Evolutionary conservation across 345 rosid species (phyloP), one percentile per base, ranked within the genome.

Genomic region (Clausena lansium): DNA sequence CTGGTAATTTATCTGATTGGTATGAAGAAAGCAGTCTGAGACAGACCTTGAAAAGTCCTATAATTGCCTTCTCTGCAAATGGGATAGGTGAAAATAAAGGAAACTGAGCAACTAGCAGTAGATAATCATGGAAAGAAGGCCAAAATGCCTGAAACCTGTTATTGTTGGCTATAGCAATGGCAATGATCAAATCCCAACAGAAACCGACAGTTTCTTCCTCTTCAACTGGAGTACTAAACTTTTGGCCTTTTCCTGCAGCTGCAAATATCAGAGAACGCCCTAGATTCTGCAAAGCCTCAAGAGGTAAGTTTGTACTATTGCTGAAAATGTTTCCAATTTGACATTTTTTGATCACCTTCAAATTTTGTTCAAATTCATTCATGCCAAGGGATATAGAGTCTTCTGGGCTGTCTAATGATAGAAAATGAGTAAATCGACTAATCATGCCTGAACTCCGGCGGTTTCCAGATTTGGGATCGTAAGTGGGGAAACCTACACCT

Each of bases 161-260:
- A 63, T 87, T 76, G 79, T 94, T 94, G 45, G 90, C 82, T 52
- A 87, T 66, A 0, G 93, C 54, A 73, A 92, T 80, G 36, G 83
- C 77, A 19, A 74, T 82, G 72, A 94, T 80, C 67, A 96, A 78
- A 72, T 94, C 99, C 98, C 98, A 96, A 50, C 95, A 89, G 78
- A 96, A 92, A 1, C 84, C 90, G 1, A 91, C 91, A 0, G 98
- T 88, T 77, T 92, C 99, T 86, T 94, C 98, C 50, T 94, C 99
- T 75, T 96, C 99, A 28, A 87, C 78, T 1, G 95, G 90, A 1
- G 99, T 94, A 80, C 93, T 94, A 72, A 96, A 93, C 81, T 93
- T 93, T 62, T 95, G 99, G 74, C 98, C 99, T 82, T 91, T 92
- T 13, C 99, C 99, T 0, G 90, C 99, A 3, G 98, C 97, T 17